Conservation (phyloP, 305 asterid species). For the Stenogyne calaminthoides region DNA sequence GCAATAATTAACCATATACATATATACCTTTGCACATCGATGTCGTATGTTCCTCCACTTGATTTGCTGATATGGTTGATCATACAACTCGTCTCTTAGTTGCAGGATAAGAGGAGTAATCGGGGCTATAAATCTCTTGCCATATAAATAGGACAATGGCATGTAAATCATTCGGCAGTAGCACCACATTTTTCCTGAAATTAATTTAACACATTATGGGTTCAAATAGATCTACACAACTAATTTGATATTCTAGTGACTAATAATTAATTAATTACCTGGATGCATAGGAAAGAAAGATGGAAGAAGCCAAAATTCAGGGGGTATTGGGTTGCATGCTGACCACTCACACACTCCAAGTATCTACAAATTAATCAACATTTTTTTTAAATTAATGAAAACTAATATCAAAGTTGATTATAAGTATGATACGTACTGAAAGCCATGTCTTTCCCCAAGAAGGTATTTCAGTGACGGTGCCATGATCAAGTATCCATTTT, state of each 20-base stretch:
- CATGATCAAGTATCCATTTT: constrained; percentile 89
- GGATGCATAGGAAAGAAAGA: constrained; percentile 90
- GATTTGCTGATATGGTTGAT: constrained; percentile 59
- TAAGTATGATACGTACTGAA: background rate
- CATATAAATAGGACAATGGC: constrained; percentile 93
- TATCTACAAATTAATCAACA: constrained; percentile 38
- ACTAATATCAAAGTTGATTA: no score
- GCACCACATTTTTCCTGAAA: constrained; percentile 88
- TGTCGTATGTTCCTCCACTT: constrained; percentile 75
- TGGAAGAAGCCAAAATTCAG: constrained; percentile 94
- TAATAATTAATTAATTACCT: constrained; percentile 37
- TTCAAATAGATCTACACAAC: no score
- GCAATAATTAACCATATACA: no score
- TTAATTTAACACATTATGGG: background rate
- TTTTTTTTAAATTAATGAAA: no score
- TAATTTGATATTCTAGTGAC: no score
- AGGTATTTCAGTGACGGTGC: constrained; percentile 71
- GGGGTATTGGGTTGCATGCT: constrained; percentile 92
- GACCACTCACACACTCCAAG: constrained; percentile 82
- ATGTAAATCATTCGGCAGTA: constrained; percentile 85
- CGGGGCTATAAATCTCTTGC: constrained; percentile 82
- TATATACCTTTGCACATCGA: constrained; percentile 73
- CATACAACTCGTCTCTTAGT: constrained; percentile 72
- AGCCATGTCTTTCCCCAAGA: constrained; percentile 98
- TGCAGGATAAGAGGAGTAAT: constrained; percentile 72